Evolutionary conservation across 371 early-diverging fungal genomes (phyloP).

Genomic region (Coemansia sp.): DNA sequence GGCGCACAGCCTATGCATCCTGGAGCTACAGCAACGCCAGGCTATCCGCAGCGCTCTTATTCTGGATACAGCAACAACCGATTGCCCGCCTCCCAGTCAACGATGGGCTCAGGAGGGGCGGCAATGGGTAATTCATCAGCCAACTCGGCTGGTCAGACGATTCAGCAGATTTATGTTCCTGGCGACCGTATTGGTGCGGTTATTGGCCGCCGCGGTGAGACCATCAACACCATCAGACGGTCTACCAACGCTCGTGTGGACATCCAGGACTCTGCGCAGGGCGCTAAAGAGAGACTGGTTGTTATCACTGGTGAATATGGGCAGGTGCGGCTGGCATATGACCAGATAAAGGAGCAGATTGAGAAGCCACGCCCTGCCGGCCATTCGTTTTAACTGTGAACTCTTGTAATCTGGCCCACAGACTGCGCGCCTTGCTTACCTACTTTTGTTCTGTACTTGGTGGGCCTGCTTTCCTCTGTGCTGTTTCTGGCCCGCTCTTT

Average conservation of each 20-base stretch:
- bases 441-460: not conserved
- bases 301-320: constrained; percentile 47
- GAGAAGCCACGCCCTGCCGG: constrained; percentile 30
- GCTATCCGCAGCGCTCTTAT: constrained; percentile 25
- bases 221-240: constrained; percentile 44
- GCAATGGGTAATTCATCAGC: constrained; percentile 7
- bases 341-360: constrained; percentile 44
- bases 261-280: constrained; percentile 47
- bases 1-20: constrained; percentile 7
- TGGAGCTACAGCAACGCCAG: constrained; percentile 9
- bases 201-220: constrained; percentile 50
- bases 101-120: constrained; percentile 5
- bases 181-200: constrained; percentile 45
- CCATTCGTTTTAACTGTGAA: constrained; percentile 14
- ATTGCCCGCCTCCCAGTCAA: constrained; percentile 12
- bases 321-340: constrained; percentile 46
- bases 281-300: constrained; percentile 42
- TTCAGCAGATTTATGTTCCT: constrained; percentile 50
- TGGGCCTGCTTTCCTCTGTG: not conserved
- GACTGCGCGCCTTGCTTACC: constrained; percentile 1
- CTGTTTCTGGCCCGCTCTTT: not conserved
- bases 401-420: not conserved
- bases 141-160: constrained; percentile 27
- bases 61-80: constrained; percentile 18
- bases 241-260: constrained; percentile 42